These are phyloP conservation scores for Mycena kentingensis DNA, from an alignment of 768 basidiomycete genomes.

Conservation along the genomic window DNA sequence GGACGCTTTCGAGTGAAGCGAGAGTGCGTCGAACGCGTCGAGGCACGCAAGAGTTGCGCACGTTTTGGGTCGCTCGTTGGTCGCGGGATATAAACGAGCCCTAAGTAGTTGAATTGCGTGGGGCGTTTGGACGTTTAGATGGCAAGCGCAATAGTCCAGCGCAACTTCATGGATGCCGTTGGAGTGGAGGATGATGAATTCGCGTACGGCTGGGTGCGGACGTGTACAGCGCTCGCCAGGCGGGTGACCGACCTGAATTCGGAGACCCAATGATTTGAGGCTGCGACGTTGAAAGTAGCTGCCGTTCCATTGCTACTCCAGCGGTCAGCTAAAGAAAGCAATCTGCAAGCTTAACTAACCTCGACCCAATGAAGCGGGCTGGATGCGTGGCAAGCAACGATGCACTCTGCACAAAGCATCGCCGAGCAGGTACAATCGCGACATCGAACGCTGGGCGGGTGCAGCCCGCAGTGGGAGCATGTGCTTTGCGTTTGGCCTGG, in stretches of 20 bases:
- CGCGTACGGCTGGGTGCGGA: neutral
- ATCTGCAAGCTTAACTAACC: neutral
- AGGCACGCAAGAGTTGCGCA: constrained; percentile 31
- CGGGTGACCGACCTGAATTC: neutral
- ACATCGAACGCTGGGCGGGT: neutral
- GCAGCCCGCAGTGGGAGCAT: neutral
- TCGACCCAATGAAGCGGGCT: neutral
- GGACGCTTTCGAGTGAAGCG: constrained; percentile 31
- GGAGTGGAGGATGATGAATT: constrained; percentile 31
- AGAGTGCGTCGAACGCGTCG: constrained; percentile 29
- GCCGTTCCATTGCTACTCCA: neutral
- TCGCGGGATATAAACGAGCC: constrained; percentile 27
- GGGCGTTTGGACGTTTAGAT: neutral
- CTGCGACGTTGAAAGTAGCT: neutral
- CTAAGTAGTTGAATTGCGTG: constrained; percentile 36
- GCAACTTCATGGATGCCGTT: constrained; percentile 32
- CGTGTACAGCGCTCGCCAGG: neutral
- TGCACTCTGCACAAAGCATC: neutral
- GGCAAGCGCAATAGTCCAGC: constrained; percentile 36
- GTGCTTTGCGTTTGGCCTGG: neutral
- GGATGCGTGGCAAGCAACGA: neutral
- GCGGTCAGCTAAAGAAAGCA: neutral
- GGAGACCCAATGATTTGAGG: neutral
- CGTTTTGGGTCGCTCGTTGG: constrained; percentile 25
- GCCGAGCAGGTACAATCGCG: neutral